Percentiles rank a stretch among this genome's conserved stretches.
Conservation (phyloP, 768 basidiomycete genomes). For the Lactifluus subvellereus region DNA sequence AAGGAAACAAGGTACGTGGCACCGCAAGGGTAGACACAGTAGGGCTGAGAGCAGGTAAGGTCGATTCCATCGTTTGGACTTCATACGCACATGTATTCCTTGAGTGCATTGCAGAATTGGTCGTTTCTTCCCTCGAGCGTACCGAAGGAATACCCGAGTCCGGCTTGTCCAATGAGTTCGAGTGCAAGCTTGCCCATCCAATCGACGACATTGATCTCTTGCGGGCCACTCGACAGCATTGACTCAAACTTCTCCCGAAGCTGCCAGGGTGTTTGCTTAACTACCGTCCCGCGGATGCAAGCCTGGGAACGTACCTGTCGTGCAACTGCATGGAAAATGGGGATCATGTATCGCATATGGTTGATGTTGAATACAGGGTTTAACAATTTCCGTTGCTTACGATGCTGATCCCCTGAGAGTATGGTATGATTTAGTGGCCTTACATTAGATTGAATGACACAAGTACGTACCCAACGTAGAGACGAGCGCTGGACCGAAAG, state of each 20-base stretch:
- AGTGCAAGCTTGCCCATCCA: slow-evolving; percentile 25
- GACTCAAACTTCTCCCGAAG: no score
- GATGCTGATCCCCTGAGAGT: not conserved
- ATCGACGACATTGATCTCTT: slow-evolving; percentile 19
- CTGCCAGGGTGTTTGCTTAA: no score
- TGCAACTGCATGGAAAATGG: slow-evolving; percentile 22
- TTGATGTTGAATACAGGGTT: slow-evolving; percentile 24
- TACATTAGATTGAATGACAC: not conserved
- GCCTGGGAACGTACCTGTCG: slow-evolving; percentile 12
- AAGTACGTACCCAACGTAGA: not conserved
- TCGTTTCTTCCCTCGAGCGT: no score
- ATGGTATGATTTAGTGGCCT: not conserved
- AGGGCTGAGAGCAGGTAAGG: slow-evolving; percentile 13
- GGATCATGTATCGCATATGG: slow-evolving; percentile 24
- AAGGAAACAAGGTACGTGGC: slow-evolving; percentile 16
- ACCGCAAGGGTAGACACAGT: not conserved
- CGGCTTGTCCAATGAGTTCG: slow-evolving; percentile 26
- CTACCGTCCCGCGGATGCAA: no score
- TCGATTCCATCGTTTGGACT: not conserved
- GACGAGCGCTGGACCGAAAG: not conserved
- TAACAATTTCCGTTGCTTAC: slow-evolving; percentile 10
- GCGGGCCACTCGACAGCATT: no score
- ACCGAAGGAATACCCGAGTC: slow-evolving; percentile 26
- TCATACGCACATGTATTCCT: slow-evolving; percentile 17
- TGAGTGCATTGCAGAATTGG: slow-evolving; percentile 8